Conservation (phyloP, 768 basidiomycete species). For the Daedaleopsis nitida region DNA sequence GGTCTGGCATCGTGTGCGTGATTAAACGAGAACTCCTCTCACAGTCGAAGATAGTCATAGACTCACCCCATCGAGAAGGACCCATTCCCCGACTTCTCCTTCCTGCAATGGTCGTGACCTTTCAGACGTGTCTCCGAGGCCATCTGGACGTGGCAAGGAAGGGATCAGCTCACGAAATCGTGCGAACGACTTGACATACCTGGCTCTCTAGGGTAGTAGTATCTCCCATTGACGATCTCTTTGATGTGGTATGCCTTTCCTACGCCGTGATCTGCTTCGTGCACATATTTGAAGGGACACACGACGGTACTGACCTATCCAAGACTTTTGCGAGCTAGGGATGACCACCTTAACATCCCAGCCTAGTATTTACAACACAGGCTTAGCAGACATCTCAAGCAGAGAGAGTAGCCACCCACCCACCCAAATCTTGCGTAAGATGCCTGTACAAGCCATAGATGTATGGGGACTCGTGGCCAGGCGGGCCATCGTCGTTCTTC, state of each 20-base stretch:
- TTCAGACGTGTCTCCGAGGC: slow-evolving; percentile 66
- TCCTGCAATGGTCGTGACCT: slow-evolving; percentile 67
- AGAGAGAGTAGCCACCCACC: slow-evolving; percentile 9
- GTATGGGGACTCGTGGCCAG: slow-evolving; percentile 71
- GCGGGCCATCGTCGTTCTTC: slow-evolving; percentile 88
- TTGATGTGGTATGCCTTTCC: slow-evolving; percentile 83
- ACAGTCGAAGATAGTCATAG: neutral
- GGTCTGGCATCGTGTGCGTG: slow-evolving; percentile 47
- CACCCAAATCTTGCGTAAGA: slow-evolving; percentile 63
- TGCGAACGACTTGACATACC: slow-evolving; percentile 34
- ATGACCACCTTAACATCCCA: slow-evolving; percentile 83
- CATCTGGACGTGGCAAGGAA: slow-evolving; percentile 40
- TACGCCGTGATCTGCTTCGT: slow-evolving; percentile 27
- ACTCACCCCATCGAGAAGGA: slow-evolving; percentile 81
- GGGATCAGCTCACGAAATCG: neutral
- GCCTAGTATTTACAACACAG: slow-evolving; percentile 39
- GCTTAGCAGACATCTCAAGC: neutral
- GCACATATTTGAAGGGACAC: too few relatives aligned
- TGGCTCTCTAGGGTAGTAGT: slow-evolving; percentile 73
- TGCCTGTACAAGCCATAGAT: slow-evolving; percentile 69
- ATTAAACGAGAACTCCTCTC: neutral
- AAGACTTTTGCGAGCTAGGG: slow-evolving; percentile 81
- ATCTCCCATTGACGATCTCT: slow-evolving; percentile 67
- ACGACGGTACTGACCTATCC: slow-evolving; percentile 64
- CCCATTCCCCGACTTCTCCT: slow-evolving; percentile 88